Base-by-base conservation (phyloP, 768 basidiomycete genomes). In the Tricholoma terreum region DNA sequence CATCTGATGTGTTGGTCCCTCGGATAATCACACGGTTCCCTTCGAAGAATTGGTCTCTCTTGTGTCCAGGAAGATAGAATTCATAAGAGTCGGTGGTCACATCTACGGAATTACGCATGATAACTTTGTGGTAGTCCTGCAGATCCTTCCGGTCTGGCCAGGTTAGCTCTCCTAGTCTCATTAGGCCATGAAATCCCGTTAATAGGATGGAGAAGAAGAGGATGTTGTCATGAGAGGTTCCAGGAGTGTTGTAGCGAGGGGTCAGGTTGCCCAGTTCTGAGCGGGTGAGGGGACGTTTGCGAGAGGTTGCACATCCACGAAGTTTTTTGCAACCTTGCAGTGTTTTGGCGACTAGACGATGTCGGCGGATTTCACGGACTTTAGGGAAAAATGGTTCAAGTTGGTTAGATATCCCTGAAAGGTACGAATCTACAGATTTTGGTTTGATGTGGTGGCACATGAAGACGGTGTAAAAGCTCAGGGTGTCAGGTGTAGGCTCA, bases 401-500 rank as follows among this genome's bases (percentile, higher is more conserved):
- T n/a, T n/a, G n/a, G n/a, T n/a, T n/a, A n/a, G n/a, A n/a, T n/a
- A n/a, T n/a, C n/a, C n/a, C n/a, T n/a, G n/a, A n/a, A n/a, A n/a
- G n/a, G n/a, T n/a, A n/a, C n/a, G n/a, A n/a, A n/a, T n/a, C n/a
- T n/a, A n/a, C n/a, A n/a, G n/a, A n/a, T n/a, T n/a, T n/a, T n/a
- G n/a, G n/a, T n/a, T n/a, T n/a, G n/a, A n/a, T n/a, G n/a, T n/a
- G n/a, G n/a, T n/a, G n/a, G n/a, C n/a, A n/a, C n/a, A n/a, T n/a
- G n/a, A 33, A 78, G 1, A 70, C 68, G 3, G 65, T 61, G 57
- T 58, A 80, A 21, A 73, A 70, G 8, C 66, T 67, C 2, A 80
- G 61, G 0, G 76, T 77, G 48, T 78, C 70, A 1, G 61, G 54
- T 0, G 74, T 77, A 0, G 78, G 79, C 0, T 74, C 65, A 14